phyloP scores from a whole-genome alignment of 352 stramenopile species.

The Pythium graminicola region DNA sequence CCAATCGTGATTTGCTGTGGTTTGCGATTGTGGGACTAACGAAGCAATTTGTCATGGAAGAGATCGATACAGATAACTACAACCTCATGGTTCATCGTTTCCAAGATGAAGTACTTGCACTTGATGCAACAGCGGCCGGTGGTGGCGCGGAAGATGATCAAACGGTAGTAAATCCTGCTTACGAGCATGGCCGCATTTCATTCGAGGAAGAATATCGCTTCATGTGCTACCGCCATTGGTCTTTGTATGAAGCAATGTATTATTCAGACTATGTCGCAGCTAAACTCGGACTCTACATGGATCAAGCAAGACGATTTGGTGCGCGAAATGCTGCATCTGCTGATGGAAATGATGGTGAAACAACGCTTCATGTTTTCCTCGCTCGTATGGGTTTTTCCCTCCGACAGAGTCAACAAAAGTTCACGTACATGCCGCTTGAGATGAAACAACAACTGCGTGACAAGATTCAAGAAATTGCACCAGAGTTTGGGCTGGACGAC shows the following conservation, averaged over 20 bases:
- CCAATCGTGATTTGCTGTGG: slow-evolving; percentile 91
- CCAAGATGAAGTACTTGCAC: slow-evolving; percentile 88
- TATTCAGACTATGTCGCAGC: slow-evolving; percentile 94
- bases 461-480: slow-evolving; percentile 88
- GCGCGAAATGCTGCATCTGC: slow-evolving; percentile 42
- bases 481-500: slow-evolving; percentile 94
- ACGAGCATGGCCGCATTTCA: slow-evolving; percentile 75
- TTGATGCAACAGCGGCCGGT: slow-evolving; percentile 41
- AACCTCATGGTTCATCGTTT: slow-evolving; percentile 83
- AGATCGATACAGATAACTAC: slow-evolving; percentile 92
- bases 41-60: slow-evolving; percentile 91
- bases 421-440: slow-evolving; percentile 92
- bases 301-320: slow-evolving; percentile 54
- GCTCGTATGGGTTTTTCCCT: slow-evolving; percentile 97
- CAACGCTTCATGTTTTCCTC: slow-evolving; percentile 88
- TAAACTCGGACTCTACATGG: slow-evolving; percentile 76
- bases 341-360: slow-evolving; percentile 44
- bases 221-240: slow-evolving; percentile 96
- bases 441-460: slow-evolving; percentile 90
- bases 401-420: slow-evolving; percentile 93
- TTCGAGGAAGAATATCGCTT: slow-evolving; percentile 94
- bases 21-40: slow-evolving; percentile 96
- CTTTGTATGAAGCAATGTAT: slow-evolving; percentile 93
- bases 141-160: slow-evolving; percentile 25
- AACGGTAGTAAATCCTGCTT: slow-evolving; percentile 39